Conservation (phyloP, 2,329 filamentous ascomycete species). For the Botrytis pseudocinerea region DNA sequence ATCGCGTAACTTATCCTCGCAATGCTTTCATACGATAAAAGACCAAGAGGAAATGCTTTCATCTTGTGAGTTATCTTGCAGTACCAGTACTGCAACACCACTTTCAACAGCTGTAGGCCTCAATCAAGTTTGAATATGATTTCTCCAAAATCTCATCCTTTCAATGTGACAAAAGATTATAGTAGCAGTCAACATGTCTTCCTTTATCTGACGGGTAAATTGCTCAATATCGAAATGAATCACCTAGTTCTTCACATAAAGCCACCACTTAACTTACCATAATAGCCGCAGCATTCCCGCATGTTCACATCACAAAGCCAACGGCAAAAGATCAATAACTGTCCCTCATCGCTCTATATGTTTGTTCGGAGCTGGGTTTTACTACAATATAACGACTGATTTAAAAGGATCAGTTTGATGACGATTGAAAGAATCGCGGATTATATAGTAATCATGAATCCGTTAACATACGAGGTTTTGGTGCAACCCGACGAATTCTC, state of each 20-base stretch:
- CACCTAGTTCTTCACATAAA: neutral
- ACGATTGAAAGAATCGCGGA: neutral
- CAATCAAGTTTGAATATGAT: neutral
- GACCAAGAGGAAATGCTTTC: neutral
- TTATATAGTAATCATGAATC: neutral
- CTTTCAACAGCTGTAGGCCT: neutral
- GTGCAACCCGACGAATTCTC: neutral
- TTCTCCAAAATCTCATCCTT: neutral
- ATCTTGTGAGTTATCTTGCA: neutral
- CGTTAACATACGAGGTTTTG: neutral
- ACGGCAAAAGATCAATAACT: neutral
- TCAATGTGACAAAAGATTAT: neutral
- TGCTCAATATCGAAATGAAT: neutral
- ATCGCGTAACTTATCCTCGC: neutral
- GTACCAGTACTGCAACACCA: neutral
- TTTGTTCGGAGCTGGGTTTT: neutral
- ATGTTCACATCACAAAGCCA: neutral
- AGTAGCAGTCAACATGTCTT: neutral
- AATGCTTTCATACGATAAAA: neutral
- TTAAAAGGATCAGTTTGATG: too few relatives aligned
- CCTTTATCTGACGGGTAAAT: neutral
- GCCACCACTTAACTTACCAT: neutral
- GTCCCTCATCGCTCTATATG: neutral
- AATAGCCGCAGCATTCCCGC: neutral
- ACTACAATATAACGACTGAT: neutral